Evolutionary conservation across 495 filamentous ascomycete species (phyloP).

Genomic region (Achaetomiella virescens): DNA sequence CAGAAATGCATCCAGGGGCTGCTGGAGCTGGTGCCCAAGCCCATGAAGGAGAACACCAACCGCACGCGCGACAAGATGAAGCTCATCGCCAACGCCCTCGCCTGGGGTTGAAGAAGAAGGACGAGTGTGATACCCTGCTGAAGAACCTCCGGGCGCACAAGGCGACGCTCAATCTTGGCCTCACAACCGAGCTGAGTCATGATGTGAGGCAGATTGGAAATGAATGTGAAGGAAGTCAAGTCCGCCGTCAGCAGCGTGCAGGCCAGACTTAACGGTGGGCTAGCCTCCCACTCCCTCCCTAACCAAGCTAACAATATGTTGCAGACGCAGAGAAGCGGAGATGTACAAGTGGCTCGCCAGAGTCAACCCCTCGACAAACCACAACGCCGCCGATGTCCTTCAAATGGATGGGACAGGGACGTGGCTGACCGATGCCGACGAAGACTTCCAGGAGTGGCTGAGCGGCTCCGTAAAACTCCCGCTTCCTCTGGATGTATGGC

Average conservation of each 20-base stretch:
- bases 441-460: conserved; percentile 19
- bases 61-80: neutral
- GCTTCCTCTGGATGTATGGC: conserved; percentile 33
- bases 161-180: conserved; percentile 11
- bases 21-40: neutral
- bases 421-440: conserved; percentile 18
- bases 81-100: conserved; percentile 1
- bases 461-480: neutral
- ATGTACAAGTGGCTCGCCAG: conserved; percentile 6
- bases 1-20: neutral
- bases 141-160: conserved; percentile 20
- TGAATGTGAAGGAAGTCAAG: conserved; percentile 3
- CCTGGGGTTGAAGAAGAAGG: conserved; percentile 25
- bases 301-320: neutral
- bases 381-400: conserved; percentile 11
- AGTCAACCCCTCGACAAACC: conserved; percentile 12
- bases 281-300: neutral
- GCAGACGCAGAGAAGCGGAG: neutral
- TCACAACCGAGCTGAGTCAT: conserved; percentile 5
- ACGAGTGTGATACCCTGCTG: conserved; percentile 17
- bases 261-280: neutral
- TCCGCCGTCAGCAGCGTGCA: neutral
- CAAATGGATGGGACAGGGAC: conserved; percentile 17
- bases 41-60: neutral
- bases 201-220: neutral